Base-by-base conservation (phyloP, 2,329 filamentous ascomycete species). In the Colletotrichum abscissum region DNA sequence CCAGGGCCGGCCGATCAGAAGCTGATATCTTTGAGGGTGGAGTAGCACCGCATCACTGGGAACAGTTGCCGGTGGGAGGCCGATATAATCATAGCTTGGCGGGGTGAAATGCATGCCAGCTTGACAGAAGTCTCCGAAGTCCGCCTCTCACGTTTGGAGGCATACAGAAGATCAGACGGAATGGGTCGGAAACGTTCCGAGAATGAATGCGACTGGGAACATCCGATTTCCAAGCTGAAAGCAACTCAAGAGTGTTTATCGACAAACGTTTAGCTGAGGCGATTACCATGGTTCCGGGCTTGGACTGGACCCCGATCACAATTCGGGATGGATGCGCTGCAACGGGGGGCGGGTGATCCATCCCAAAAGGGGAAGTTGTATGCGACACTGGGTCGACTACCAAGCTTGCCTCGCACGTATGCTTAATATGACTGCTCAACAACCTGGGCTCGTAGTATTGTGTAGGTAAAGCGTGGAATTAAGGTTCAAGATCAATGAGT, bases 281-380 rank as follows among this genome's bases (percentile, higher is more conserved):
- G 42, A 49, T 22, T n/a, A 49, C 42, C 19, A 6, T 49, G 42
- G 42, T 49, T 49, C 42, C 42, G 42, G 42, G 19, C 19, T 1
- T 49, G 42, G 19, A 19, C 16, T 22, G 19, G 19, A 9, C 42
- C 8, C 19, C 19, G 19, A 49, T 49, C 42, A 49, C 42, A 49
- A 22, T 22, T 22, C 19, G 7, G 42, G 42, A 22, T 22, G 8
- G 42, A 49, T 11, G 42, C 42, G 19, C 24, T 66, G 38, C 52
- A 56, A 64, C 63, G 16, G 33, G 42, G 16, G 14, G 33, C 54
- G 54, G 63, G 33, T 28, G 35, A 58, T 46, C 26, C 54, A 67
- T 30, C 14, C 63, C 63, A 16, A 33, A 67, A 46, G 22, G 26
- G 63, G 54, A 67, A 67, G 63, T 14, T 67, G 19, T 46, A 67